phyloP scores from a whole-genome alignment of 768 basidiomycete species.

The Pilatotrama ljubarskyi region DNA sequence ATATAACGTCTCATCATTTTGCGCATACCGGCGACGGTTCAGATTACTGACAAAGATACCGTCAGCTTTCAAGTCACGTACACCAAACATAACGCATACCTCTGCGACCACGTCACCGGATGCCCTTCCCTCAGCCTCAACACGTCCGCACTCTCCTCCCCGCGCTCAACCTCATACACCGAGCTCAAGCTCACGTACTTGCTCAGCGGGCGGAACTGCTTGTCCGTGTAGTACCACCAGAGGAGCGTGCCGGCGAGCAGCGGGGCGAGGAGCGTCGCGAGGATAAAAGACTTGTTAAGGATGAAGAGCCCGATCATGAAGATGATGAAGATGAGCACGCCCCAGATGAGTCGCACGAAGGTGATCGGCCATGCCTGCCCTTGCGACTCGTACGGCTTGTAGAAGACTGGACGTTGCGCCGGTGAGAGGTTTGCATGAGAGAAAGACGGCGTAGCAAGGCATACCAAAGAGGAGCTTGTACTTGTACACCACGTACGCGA shows the following conservation, averaged over 20 bases:
- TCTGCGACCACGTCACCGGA: slow-evolving; percentile 87
- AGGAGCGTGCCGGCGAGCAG: slow-evolving; percentile 71
- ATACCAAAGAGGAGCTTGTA: slow-evolving; percentile 93
- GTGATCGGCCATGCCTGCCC: slow-evolving; percentile 99
- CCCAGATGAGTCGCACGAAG: slow-evolving; percentile 89
- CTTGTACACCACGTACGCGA: slow-evolving; percentile 96
- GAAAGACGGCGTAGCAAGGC: slow-evolving; percentile 24
- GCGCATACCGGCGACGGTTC: slow-evolving; percentile 83
- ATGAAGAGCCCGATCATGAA: slow-evolving; percentile 98
- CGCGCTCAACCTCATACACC: slow-evolving; percentile 86
- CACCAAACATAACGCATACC: slow-evolving; percentile 44
- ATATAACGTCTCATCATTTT: slow-evolving; percentile 92
- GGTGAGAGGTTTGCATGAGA: neutral
- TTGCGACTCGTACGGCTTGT: slow-evolving; percentile 96
- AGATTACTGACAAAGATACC: slow-evolving; percentile 55
- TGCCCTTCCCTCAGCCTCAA: slow-evolving; percentile 74
- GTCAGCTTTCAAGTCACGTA: neutral
- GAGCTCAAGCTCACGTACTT: slow-evolving; percentile 84
- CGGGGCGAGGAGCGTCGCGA: slow-evolving; percentile 68
- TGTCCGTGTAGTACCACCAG: slow-evolving; percentile 81
- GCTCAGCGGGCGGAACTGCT: slow-evolving; percentile 69
- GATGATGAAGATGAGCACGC: slow-evolving; percentile 86
- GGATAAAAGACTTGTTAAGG: slow-evolving; percentile 56
- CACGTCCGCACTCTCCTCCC: slow-evolving; percentile 83
- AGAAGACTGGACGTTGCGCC: slow-evolving; percentile 73